Percentiles rank a stretch among this genome's conserved stretches.
These are phyloP conservation scores for Aspergillus pseudonomiae DNA, from an alignment of 2,329 filamentous ascomycete species.

Conservation along the genomic window DNA sequence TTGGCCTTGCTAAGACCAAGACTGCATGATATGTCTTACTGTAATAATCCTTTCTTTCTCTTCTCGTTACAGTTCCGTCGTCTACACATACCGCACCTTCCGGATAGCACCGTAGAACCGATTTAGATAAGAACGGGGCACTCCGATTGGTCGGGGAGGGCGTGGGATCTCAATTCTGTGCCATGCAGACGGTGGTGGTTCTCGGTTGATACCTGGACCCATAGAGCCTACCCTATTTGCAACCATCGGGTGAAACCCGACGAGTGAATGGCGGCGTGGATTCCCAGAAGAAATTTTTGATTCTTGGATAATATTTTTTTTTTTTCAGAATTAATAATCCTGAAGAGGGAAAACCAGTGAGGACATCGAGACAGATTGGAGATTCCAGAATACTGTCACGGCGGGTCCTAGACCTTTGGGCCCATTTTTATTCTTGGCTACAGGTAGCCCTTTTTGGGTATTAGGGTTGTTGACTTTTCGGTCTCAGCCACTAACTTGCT, in stretches of 20 bases:
- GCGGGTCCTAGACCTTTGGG: background rate
- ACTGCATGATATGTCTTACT: conserved; percentile 5
- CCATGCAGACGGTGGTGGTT: background rate
- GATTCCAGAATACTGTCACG: conserved; percentile 5
- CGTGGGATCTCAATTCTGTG: background rate
- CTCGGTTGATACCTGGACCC: background rate
- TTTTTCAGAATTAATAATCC: background rate
- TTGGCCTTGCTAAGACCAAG: background rate
- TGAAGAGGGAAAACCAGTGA: background rate
- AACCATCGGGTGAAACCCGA: background rate
- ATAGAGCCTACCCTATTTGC: background rate
- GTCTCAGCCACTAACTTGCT: background rate
- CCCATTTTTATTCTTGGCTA: background rate
- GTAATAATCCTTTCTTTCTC: background rate
- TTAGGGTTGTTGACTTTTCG: background rate
- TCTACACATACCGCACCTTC: background rate
- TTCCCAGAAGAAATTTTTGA: background rate
- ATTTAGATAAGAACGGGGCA: background rate
- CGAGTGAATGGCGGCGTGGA: background rate
- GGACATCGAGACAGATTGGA: background rate
- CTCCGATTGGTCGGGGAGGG: background rate
- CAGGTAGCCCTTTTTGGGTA: background rate
- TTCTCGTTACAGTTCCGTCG: background rate
- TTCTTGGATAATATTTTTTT: background rate
- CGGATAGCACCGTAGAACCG: background rate